Conservation (phyloP, 1,284 basidiomycete species). For the Ustilago esculenta region DNA sequence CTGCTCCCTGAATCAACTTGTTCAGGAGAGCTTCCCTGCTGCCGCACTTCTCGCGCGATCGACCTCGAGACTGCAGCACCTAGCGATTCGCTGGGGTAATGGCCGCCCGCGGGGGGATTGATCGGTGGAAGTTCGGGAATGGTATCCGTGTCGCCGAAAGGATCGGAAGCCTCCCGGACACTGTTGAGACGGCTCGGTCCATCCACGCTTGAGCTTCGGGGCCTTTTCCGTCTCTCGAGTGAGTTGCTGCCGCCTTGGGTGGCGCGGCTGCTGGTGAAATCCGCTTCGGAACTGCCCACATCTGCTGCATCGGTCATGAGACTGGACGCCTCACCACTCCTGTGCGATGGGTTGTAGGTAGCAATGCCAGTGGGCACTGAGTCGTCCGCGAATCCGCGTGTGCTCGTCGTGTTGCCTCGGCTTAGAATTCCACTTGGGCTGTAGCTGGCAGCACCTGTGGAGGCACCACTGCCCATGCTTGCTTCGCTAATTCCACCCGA, state of each 20-base stretch:
- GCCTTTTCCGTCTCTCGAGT: slow-evolving; percentile 17
- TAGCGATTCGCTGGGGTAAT: slow-evolving; percentile 42
- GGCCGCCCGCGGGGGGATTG: slow-evolving; percentile 10
- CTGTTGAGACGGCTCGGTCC: slow-evolving; percentile 26
- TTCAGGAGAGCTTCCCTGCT: neutral
- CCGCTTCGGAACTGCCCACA: slow-evolving; percentile 5
- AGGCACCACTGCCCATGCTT: slow-evolving; percentile 29
- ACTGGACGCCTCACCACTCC: slow-evolving; percentile 6
- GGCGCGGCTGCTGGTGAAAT: slow-evolving; percentile 37
- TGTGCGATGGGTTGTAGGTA: slow-evolving; percentile 6
- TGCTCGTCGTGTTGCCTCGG: slow-evolving; percentile 43
- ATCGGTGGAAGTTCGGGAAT: neutral
- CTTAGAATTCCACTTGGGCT: slow-evolving; percentile 38
- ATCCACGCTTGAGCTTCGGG: slow-evolving; percentile 24
- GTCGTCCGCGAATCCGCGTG: slow-evolving; percentile 21
- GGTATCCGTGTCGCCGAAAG: slow-evolving; percentile 11
- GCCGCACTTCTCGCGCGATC: slow-evolving; percentile 5
- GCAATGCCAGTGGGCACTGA: slow-evolving; percentile 4
- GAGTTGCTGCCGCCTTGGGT: slow-evolving; percentile 33
- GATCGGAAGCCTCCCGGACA: slow-evolving; percentile 17
- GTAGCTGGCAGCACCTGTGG: slow-evolving; percentile 54
- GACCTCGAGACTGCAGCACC: slow-evolving; percentile 42
- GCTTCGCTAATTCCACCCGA: slow-evolving; percentile 31
- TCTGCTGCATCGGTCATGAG: slow-evolving; percentile 12
- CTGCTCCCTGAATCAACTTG: neutral